Evolutionary conservation across 139 green algal species (phyloP).

Genomic region (Haematococcus lacustris): DNA sequence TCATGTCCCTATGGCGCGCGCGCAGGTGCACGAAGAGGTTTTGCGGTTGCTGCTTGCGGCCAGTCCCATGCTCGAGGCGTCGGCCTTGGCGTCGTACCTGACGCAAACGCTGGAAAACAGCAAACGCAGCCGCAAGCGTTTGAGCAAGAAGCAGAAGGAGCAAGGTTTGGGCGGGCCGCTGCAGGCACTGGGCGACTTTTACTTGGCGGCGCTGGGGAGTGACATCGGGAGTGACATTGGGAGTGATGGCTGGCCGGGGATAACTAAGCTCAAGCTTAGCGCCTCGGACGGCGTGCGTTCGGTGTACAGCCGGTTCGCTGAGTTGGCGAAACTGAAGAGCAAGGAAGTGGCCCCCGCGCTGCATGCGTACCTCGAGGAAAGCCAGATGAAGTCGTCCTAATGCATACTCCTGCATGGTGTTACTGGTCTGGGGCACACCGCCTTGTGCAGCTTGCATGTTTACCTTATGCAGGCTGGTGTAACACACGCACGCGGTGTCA

Average conservation of each 20-base stretch:
- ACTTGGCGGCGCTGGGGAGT: constrained; percentile 15
- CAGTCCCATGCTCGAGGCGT: constrained; percentile 23
- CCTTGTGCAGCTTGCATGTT: too few relatives aligned
- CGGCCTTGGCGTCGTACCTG: constrained; percentile 43
- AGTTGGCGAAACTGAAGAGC: constrained; percentile 26
- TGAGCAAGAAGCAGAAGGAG: constrained; percentile 5
- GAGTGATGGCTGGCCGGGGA: constrained; percentile 30
- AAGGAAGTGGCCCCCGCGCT: constrained; percentile 31
- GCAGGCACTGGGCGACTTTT: constrained; percentile 21
- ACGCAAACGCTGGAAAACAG: constrained; percentile 35
- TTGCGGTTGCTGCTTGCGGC: constrained; percentile 61
- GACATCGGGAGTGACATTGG: constrained; percentile 32
- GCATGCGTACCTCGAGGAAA: constrained; percentile 42
- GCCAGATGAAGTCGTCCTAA: too few relatives aligned
- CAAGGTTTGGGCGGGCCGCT: too few relatives aligned
- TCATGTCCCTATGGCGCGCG: background rate
- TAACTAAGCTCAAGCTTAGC: constrained; percentile 28
- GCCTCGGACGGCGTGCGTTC: constrained; percentile 17
- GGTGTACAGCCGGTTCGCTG: constrained; percentile 20
- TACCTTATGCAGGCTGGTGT: too few relatives aligned
- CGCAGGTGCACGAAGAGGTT: constrained; percentile 67
- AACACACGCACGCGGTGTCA: too few relatives aligned
- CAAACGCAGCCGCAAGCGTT: constrained; percentile 27
- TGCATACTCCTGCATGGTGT: too few relatives aligned
- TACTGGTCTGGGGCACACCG: too few relatives aligned